A percentile compares a stretch with the other conserved stretches of the same genome.
These are phyloP conservation scores for Peterozyma xylosa DNA, from an alignment of 805 yeast genomes.

Conservation along the genomic window DNA sequence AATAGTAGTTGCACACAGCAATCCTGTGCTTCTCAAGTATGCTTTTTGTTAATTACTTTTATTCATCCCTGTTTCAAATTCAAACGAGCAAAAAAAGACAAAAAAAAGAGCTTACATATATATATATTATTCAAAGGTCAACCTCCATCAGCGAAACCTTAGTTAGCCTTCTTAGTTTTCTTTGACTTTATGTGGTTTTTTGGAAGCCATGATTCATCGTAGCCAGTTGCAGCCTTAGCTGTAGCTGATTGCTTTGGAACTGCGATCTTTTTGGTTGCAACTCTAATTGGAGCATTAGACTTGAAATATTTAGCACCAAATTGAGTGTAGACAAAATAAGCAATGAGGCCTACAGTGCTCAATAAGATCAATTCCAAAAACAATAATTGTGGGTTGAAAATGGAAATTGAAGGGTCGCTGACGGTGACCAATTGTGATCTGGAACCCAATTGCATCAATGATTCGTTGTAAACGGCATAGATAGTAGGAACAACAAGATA, in stretches of 20 bases:
- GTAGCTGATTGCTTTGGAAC: slow-evolving; percentile 16
- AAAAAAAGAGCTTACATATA: too few relatives aligned
- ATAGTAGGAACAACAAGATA: slow-evolving; percentile 56
- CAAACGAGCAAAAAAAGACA: too few relatives aligned
- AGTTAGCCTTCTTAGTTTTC: slow-evolving; percentile 24
- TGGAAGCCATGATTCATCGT: slow-evolving; percentile 53
- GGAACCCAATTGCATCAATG: slow-evolving; percentile 47
- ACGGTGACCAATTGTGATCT: slow-evolving; percentile 51
- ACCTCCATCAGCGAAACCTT: neutral
- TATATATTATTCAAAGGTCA: neutral
- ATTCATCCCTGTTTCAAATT: too few relatives aligned
- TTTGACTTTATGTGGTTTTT: slow-evolving; percentile 37
- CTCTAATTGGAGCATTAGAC: slow-evolving; percentile 25
- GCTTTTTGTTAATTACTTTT: too few relatives aligned
- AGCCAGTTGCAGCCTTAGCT: slow-evolving; percentile 21
- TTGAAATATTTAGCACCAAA: slow-evolving; percentile 40
- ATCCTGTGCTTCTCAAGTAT: too few relatives aligned
- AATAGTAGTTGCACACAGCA: too few relatives aligned
- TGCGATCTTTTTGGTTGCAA: slow-evolving; percentile 16
- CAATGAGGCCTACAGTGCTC: slow-evolving; percentile 39
- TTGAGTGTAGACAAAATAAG: slow-evolving; percentile 35
- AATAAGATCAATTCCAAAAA: slow-evolving; percentile 50
- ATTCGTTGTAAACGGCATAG: slow-evolving; percentile 41
- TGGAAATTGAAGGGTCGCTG: slow-evolving; percentile 57
- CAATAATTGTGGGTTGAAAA: slow-evolving; percentile 67